Percentiles rank a stretch among this genome's conserved stretches.
phyloP scores from a whole-genome alignment of 306 rosid genomes.

The Sphenostylis stenocarpa region DNA sequence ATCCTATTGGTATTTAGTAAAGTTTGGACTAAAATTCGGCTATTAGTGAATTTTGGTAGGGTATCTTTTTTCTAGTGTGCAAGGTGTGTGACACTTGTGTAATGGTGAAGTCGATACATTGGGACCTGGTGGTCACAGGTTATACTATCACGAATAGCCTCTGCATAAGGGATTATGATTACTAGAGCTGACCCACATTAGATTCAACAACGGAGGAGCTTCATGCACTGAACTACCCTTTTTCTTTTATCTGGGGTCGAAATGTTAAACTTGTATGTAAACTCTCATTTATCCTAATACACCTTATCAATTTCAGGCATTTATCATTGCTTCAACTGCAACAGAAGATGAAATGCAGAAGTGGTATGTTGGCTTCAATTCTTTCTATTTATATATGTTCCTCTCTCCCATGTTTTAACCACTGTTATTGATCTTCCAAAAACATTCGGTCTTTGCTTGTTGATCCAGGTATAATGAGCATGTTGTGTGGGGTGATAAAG shows the following conservation, averaged over 20 bases:
- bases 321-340: conserved; percentile 94
- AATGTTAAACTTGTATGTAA: conserved; percentile 4
- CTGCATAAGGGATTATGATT: not conserved
- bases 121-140: not conserved
- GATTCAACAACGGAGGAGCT: not conserved
- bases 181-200: not conserved
- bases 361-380: conserved; percentile 56
- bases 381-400: not conserved
- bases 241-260: not conserved
- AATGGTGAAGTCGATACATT: not conserved
- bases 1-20: not conserved
- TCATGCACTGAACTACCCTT: not conserved
- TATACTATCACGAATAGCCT: not conserved
- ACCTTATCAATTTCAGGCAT: conserved; percentile 67
- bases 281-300: conserved; percentile 30
- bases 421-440: not conserved
- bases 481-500: conserved; percentile 96
- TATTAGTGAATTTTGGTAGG: conserved; percentile 6
- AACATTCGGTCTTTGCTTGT: conserved; percentile 27
- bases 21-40: not conserved
- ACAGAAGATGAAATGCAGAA: conserved; percentile 80
- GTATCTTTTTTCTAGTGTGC: not conserved
- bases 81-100: not conserved
- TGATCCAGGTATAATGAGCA: conserved; percentile 78
- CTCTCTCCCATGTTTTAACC: not conserved